These are phyloP conservation scores for Thelonectria olida DNA, from an alignment of 2,329 filamentous ascomycete genomes.

Conservation along the genomic window DNA sequence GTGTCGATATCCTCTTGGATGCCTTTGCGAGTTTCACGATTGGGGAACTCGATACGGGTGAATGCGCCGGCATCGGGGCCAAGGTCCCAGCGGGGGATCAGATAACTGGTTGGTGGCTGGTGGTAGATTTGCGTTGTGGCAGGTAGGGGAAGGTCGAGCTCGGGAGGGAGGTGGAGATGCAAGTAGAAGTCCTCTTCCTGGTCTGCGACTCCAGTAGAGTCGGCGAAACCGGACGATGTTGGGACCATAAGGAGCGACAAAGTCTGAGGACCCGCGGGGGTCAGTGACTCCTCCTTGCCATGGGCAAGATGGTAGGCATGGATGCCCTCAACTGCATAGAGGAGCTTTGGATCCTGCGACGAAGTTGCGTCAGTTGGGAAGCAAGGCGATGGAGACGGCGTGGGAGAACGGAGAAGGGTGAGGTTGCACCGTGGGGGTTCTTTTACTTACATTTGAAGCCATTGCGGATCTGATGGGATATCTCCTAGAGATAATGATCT, in stretches of 20 bases:
- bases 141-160: constrained; percentile 91
- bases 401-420: constrained; percentile 18
- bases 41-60: constrained; percentile 90
- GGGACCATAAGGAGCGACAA: constrained; percentile 96
- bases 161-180: constrained; percentile 91
- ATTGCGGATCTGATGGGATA: constrained; percentile 27
- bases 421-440: not conserved
- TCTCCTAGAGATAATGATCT: not conserved
- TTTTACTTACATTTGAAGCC: constrained; percentile 44
- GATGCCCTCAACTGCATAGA: constrained; percentile 83
- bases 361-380: constrained; percentile 21
- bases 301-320: constrained; percentile 90
- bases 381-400: not conserved
- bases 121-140: constrained; percentile 98
- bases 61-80: constrained; percentile 90
- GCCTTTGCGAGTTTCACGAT: constrained; percentile 74
- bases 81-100: constrained; percentile 95
- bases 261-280: constrained; percentile 86
- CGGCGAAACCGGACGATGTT: constrained; percentile 78
- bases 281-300: constrained; percentile 85
- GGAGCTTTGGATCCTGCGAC: constrained; percentile 67
- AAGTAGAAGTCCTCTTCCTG: constrained; percentile 96
- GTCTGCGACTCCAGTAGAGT: constrained; percentile 62
- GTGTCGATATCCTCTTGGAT: constrained; percentile 94
- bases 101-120: constrained; percentile 89